Evolutionary conservation across 202 grass and related monocot species (phyloP).

Genomic region (Zoysia matrella): DNA sequence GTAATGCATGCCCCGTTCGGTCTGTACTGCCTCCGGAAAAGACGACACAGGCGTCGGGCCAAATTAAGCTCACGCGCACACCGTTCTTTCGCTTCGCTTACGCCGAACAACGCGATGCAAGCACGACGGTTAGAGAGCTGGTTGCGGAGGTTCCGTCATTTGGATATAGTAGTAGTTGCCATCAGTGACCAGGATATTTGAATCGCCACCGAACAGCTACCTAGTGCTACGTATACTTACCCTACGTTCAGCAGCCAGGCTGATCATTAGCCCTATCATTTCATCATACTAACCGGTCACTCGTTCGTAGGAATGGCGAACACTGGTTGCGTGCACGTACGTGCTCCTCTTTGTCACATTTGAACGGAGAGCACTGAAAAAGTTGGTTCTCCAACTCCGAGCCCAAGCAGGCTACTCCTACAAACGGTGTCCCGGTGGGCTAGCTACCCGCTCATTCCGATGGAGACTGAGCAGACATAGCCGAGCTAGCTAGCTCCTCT

Average conservation of each 20-base stretch:
- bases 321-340: slow-evolving; percentile 49
- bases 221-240: not conserved
- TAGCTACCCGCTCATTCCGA: slow-evolving; percentile 28
- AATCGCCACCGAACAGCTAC: slow-evolving; percentile 13
- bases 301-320: not conserved
- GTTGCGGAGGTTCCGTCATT: slow-evolving; percentile 34
- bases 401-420: not conserved
- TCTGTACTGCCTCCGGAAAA: not conserved
- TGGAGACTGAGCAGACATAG: slow-evolving; percentile 1
- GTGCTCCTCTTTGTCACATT: slow-evolving; percentile 23
- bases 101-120: not conserved
- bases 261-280: not conserved
- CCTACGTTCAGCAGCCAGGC: not conserved
- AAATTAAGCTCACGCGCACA: too few species aligned
- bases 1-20: not conserved
- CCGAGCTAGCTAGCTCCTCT: not conserved
- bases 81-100: too few species aligned
- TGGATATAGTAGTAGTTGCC: not conserved
- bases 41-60: too few species aligned
- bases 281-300: not conserved
- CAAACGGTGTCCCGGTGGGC: too few species aligned
- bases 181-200: not conserved
- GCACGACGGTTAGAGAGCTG: slow-evolving; percentile 43
- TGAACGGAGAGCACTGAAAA: not conserved
- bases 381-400: not conserved